Conservation (phyloP, 495 filamentous ascomycete genomes). For the Lepraria neglecta region DNA sequence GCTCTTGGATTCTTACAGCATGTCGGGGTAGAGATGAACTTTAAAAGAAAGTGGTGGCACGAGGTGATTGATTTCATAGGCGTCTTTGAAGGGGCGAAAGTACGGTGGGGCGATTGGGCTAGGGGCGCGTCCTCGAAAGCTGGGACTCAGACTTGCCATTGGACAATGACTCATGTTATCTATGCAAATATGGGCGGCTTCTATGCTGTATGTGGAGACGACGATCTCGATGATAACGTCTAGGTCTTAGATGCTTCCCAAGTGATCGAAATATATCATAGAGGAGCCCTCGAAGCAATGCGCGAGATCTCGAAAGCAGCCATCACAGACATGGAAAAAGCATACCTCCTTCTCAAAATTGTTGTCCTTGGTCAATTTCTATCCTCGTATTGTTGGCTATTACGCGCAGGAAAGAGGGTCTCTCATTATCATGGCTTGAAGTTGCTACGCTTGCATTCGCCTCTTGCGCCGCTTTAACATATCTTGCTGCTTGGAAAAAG, state of each 20-base stretch:
- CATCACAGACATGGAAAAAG: neutral
- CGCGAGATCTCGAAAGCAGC: neutral
- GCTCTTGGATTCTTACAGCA: neutral
- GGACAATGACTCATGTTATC: neutral
- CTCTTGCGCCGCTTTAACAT: neutral
- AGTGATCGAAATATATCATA: too few species aligned
- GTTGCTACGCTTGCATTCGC: neutral
- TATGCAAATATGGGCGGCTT: neutral
- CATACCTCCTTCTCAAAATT: neutral
- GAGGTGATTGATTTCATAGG: neutral
- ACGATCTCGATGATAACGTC: neutral
- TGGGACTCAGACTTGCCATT: neutral
- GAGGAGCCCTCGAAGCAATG: neutral
- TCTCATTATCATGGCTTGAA: too few species aligned
- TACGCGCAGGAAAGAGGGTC: neutral
- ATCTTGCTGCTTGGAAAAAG: neutral
- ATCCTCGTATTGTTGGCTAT: too few species aligned
- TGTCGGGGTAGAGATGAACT: neutral
- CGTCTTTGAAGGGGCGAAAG: neutral
- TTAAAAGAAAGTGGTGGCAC: too few species aligned
- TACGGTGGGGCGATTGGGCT: neutral
- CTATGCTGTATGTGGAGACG: neutral
- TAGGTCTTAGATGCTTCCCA: too few species aligned
- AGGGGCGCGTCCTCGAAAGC: neutral
- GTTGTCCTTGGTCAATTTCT: neutral